Conservation (phyloP, 352 stramenopile genomes). For the Phytophthora meadii region DNA sequence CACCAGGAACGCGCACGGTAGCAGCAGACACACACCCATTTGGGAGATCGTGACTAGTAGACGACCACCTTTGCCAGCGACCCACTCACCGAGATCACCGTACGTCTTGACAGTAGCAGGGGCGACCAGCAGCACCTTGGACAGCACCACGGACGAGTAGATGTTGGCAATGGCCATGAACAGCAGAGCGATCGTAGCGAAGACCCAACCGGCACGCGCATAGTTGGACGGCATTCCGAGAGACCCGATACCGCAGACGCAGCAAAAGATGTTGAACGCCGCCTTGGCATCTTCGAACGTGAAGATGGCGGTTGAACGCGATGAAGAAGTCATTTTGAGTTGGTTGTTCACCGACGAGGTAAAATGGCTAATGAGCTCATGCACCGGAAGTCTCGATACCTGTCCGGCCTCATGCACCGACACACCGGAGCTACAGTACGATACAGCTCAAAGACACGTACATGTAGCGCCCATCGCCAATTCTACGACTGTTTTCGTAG, state of each 20-base stretch:
- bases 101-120: conserved; percentile 33
- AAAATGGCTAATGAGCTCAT: conserved; percentile 23
- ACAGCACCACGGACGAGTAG: conserved; percentile 32
- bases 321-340: conserved; percentile 12
- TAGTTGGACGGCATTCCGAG: conserved; percentile 42
- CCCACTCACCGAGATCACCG: conserved; percentile 36
- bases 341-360: not conserved
- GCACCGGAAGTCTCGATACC: not conserved
- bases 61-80: conserved; percentile 30
- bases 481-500: not conserved
- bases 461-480: conserved; percentile 4
- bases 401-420: conserved; percentile 2
- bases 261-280: conserved; percentile 41
- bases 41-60: conserved; percentile 26
- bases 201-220: conserved; percentile 33
- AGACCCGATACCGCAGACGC: conserved; percentile 37
- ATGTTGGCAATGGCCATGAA: conserved; percentile 43
- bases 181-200: conserved; percentile 28
- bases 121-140: conserved; percentile 29
- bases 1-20: conserved; percentile 37
- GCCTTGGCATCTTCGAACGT: conserved; percentile 37
- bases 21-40: conserved; percentile 32
- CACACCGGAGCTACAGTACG: not conserved
- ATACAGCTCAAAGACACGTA: conserved; percentile 22
- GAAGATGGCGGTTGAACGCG: conserved; percentile 23